phyloP scores from a whole-genome alignment of 2,329 filamentous ascomycete species.

The Graphilbum fragrans region DNA sequence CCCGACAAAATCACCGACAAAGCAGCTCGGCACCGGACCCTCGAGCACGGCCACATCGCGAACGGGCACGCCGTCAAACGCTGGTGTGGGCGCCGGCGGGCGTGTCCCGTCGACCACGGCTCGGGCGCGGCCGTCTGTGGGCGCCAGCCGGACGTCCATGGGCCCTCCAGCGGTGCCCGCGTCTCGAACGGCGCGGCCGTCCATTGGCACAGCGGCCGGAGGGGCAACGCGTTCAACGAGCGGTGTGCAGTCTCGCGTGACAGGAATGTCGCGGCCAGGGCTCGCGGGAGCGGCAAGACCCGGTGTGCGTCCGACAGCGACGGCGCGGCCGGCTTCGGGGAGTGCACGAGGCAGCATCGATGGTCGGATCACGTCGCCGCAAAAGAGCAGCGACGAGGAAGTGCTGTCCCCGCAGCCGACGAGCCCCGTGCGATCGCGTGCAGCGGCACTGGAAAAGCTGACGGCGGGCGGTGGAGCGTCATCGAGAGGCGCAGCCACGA shows the following conservation, averaged over 20 bases:
- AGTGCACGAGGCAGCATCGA: constrained; percentile 20
- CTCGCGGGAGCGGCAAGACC: not conserved
- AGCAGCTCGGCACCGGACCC: constrained; percentile 46
- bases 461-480: constrained; percentile 20
- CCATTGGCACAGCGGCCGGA: constrained; percentile 20
- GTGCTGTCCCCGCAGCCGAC: constrained; percentile 34
- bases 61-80: constrained; percentile 52
- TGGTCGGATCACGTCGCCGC: constrained; percentile 23
- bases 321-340: constrained; percentile 12
- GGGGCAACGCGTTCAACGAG: constrained; percentile 23
- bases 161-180: constrained; percentile 46
- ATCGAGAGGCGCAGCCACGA: constrained; percentile 12
- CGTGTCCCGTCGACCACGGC: constrained; percentile 1
- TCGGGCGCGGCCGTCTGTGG: constrained; percentile 36
- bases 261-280: constrained; percentile 24
- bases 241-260: constrained; percentile 33
- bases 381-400: constrained; percentile 36
- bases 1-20: constrained; percentile 69
- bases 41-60: constrained; percentile 48
- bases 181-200: constrained; percentile 24
- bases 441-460: constrained; percentile 39
- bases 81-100: constrained; percentile 23
- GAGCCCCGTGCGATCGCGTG: constrained; percentile 38
- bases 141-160: constrained; percentile 51
- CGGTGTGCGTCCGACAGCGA: not conserved